Base-by-base conservation (phyloP, 2,329 filamentous ascomycete genomes). In the Colletotrichum lupini region DNA sequence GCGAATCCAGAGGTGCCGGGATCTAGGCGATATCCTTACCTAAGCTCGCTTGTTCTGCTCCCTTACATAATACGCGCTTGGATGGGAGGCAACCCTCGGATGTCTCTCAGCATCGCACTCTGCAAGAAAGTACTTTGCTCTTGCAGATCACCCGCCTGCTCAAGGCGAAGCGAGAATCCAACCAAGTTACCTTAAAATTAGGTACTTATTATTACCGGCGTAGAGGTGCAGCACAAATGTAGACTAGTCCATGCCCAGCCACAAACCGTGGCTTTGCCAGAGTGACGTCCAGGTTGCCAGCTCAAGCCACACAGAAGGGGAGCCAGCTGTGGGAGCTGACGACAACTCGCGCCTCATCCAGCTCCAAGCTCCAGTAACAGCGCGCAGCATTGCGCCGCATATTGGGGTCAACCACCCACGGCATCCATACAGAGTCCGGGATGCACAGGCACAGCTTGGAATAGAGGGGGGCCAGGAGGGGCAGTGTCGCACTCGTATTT, bases 281-380 rank as follows among this genome's bases (percentile, higher is more conserved):
- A 32, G 14, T 42, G 46, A 52, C 46, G 22, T 60, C n/a, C 22
- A 73, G 53, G 6, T 12, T 35, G 32, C 42, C 42, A 35, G 60
- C 6, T 42, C 19, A 49, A 49, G 19, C 42, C 42, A 22, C 46
- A 22, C 61, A 37, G 46, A 22, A 32, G 28, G n/a, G 7, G 26
- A 9, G 55, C 55, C 61, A 64, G 22, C 46, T 64, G 9, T 35
- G 12, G n/a, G 42, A 35, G 70, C 66, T 73, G 70, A 70, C 70
- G 70, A 72, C 66, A 72, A 60, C 70, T 60, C 55, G 46, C 66
- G 66, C 70, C 70, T 55, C 59, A 59, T 32, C 37, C 19, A 70
- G 42, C 60, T 60, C 55, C 49, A 37, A 65, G 66, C 59, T 73
- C 67, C 59, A 73, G 55, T 69, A 32, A 26, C 65, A 63, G 14